These are phyloP conservation scores for Eucalyptus pauciflora DNA, from an alignment of 345 rosid genomes.

Conservation along the genomic window DNA sequence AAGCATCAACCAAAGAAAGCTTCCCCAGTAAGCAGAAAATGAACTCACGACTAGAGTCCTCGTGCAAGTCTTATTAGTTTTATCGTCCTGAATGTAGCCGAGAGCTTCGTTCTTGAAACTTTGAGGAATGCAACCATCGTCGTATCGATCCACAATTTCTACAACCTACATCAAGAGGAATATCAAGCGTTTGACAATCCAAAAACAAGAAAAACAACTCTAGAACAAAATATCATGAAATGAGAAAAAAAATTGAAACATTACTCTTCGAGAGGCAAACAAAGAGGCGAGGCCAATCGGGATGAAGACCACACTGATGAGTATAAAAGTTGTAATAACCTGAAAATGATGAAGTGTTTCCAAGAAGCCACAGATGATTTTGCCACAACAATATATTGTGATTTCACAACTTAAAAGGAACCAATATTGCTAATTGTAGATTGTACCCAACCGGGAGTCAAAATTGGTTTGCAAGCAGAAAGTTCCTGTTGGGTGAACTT, in stretches of 20 bases:
- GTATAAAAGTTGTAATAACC: conserved; percentile 46
- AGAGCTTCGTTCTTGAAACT: conserved; percentile 4
- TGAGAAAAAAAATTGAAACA: background rate
- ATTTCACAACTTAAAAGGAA: background rate
- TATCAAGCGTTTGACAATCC: background rate
- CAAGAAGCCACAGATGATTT: background rate
- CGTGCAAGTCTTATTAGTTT: conserved; percentile 49
- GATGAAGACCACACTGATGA: conserved; percentile 42
- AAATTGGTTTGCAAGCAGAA: conserved; percentile 74
- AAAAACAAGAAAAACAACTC: background rate
- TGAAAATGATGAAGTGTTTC: conserved; percentile 1
- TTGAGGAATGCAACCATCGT: conserved; percentile 39
- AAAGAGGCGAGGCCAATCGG: conserved; percentile 56
- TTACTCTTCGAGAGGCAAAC: conserved; percentile 48
- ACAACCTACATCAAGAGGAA: conserved; percentile 31
- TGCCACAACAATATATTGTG: background rate
- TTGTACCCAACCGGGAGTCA: conserved; percentile 60
- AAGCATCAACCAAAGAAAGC: background rate
- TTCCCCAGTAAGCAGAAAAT: background rate
- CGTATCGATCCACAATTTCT: conserved; percentile 55
- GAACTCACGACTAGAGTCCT: conserved; percentile 37
- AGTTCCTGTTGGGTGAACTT: conserved; percentile 76
- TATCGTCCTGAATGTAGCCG: conserved; percentile 23
- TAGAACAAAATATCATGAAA: background rate
- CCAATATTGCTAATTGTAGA: background rate